Percentiles rank a stretch among this genome's conserved stretches.
These are phyloP conservation scores for Phylloboletellus chloephorus DNA, from an alignment of 1,284 basidiomycete genomes.

Conservation along the genomic window DNA sequence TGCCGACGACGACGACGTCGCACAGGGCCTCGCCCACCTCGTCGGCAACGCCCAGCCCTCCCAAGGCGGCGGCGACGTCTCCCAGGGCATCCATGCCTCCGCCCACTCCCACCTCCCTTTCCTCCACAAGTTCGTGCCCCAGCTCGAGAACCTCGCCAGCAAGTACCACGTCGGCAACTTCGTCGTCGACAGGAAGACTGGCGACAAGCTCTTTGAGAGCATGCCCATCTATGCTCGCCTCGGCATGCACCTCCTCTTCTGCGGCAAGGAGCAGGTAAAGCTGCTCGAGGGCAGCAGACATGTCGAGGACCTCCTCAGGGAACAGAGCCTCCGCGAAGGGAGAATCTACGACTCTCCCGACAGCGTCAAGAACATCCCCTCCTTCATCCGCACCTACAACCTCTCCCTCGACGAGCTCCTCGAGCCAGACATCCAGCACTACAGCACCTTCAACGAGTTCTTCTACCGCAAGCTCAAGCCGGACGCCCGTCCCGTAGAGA, in stretches of 20 bases:
- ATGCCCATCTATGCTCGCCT: constrained; percentile 72
- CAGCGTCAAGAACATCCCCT: constrained; percentile 58
- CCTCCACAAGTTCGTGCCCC: constrained; percentile 47
- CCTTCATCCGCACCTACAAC: constrained; percentile 71
- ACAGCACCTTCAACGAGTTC: constrained; percentile 78
- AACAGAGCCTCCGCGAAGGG: constrained; percentile 65
- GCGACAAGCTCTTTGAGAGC: constrained; percentile 66
- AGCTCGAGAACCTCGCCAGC: constrained; percentile 47
- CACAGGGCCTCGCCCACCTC: constrained; percentile 36
- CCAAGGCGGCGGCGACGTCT: constrained; percentile 33
- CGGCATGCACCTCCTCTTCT: constrained; percentile 80
- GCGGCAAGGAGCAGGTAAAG: constrained; percentile 49
- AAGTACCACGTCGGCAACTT: constrained; percentile 62
- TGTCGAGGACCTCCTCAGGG: constrained; percentile 57
- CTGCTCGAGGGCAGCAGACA: constrained; percentile 46
- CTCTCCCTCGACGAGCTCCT: constrained; percentile 61
- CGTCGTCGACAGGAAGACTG: constrained; percentile 55
- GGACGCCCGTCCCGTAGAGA: constrained; percentile 61
- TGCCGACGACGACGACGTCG: constrained; percentile 31
- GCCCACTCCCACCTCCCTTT: constrained; percentile 31
- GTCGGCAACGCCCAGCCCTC: constrained; percentile 38
- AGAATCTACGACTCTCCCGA: constrained; percentile 49
- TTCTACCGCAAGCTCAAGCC: constrained; percentile 65
- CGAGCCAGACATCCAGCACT: constrained; percentile 56
- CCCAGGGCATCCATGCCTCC: constrained; percentile 40